Evolutionary conservation across 2,329 filamentous ascomycete species (phyloP), one percentile per base, ranked within the genome.

Genomic region (Hypoxylon sp.): DNA sequence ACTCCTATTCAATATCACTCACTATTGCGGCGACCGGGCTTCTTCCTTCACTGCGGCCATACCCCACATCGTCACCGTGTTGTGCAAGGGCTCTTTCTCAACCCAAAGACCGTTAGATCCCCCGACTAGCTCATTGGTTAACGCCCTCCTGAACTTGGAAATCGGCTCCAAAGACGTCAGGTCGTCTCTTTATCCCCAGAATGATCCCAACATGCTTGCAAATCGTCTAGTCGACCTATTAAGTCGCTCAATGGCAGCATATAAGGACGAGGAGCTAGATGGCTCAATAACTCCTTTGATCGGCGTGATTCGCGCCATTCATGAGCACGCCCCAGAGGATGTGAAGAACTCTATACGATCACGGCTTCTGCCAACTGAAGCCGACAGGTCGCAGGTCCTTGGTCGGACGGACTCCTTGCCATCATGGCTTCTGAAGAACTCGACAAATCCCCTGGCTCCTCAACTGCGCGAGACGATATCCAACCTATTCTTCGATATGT

Each of bases 1-100:
- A 74, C 84, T 98, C 40, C 80, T 97, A 53, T 98, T 96, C 83
- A 97, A 97, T 77, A 83, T 97, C 55, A 91, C 91, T 1, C 89
- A 94, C 72, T 89, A 89, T 73, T 91, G 90, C 70, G 87, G 89
- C 3, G 83, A 89, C 42, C 83, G 90, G 24, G 79, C 81, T 3
- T 76, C 81, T 0, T 79, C 82, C 0, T 96, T 97, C 74, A 87
- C 87, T 1, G 80, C 85, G 20, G 88, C 90, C 2, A 84, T 96
- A 42, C 85, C 89, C 9, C 84, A 88, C 63, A 86, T 98, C 26
- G 82, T 94, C 60, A 85, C 87, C 45, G 85, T 97, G 16, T 81
- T 98, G 28, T 85, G 85, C 68, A 87, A 81, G 51, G 80, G 81
- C 18, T 77, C 88, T 12, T 81, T 89, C 8, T 82, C 89, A 2